Base-by-base conservation (phyloP, 169 alveolate species). In the Prorocentrum cordatum region DNA sequence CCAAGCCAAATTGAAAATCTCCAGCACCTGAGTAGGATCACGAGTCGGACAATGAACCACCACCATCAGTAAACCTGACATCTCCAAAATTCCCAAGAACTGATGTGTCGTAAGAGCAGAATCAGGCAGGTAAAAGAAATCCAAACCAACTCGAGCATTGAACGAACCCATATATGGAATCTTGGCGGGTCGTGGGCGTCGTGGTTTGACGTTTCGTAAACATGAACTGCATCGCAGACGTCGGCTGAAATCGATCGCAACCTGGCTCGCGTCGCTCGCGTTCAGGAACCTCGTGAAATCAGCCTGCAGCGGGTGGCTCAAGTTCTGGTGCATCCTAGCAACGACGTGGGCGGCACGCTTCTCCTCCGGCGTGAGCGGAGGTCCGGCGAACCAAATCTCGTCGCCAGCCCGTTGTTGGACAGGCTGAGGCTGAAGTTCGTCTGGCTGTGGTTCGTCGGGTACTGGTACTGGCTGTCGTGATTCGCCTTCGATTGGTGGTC, bases 241-340 rank as follows among this genome's bases (percentile, higher is more conserved):
- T 27, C 35, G 33, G 29, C 38, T 26, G 16, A 64, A 20, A 0
- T 9, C 35, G 26, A 64, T 64, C 31, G n/a, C 33, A 24, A 31
- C 73, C 31, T 39, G 73, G n/a, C n/a, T 45, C 18, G 32, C 18
- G n/a, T 5, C 14, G 31, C 50, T 27, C 4, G 27, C 22, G 9
- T 64, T 39, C 3, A 64, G n/a, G n/a, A n/a, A n/a, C n/a, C n/a
- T n/a, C n/a, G n/a, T n/a, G n/a, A n/a, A n/a, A n/a, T n/a, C n/a
- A n/a, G n/a, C n/a, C n/a, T n/a, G n/a, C n/a, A n/a, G 22, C 18
- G 79, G 82, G 29, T 70, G 82, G 4, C 82, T 62, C 82, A 70
- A 14, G 82, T 70, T 70, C 38, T 62, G 38, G 29, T 70, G 82
- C 45, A 70, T 16, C 5, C 82, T 24, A 1, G 39, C 82, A 12